phyloP scores from a whole-genome alignment of 75 land plant species.

The Pinus albicaulis region DNA sequence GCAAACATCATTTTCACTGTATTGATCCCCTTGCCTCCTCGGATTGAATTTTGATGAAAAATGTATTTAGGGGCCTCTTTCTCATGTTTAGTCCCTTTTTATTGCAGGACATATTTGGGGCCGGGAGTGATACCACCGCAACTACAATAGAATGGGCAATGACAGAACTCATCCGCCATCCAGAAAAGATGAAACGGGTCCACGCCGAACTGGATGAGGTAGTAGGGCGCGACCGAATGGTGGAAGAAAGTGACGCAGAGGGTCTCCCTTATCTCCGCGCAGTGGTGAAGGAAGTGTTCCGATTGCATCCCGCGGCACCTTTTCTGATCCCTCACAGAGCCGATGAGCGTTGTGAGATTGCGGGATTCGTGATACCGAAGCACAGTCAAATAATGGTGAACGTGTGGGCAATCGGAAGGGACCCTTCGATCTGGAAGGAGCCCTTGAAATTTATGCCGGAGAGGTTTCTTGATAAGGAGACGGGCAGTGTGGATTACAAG shows the following conservation, averaged over 20 bases:
- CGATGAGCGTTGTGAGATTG: slow-evolving; percentile 1
- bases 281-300: slow-evolving; percentile 7
- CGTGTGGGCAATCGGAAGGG: slow-evolving; percentile 26
- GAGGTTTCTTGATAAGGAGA: slow-evolving; percentile 10
- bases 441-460: slow-evolving; percentile 21
- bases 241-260: no score
- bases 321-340: slow-evolving; percentile 15
- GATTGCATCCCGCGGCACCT: slow-evolving; percentile 21
- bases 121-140: background rate
- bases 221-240: background rate
- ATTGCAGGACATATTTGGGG: background rate
- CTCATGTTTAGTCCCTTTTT: background rate
- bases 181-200: no score
- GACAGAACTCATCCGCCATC: background rate
- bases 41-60: background rate
- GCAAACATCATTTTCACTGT: no score
- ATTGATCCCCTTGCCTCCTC: no score
- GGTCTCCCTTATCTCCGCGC: background rate
- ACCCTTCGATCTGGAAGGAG: slow-evolving; percentile 19
- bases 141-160: background rate
- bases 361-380: slow-evolving; percentile 23
- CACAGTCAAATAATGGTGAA: slow-evolving; percentile 13
- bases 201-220: no score
- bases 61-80: background rate
- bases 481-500: background rate